Evolutionary conservation across 768 basidiomycete genomes (phyloP).

Genomic region (Antrodiella citrinella): DNA sequence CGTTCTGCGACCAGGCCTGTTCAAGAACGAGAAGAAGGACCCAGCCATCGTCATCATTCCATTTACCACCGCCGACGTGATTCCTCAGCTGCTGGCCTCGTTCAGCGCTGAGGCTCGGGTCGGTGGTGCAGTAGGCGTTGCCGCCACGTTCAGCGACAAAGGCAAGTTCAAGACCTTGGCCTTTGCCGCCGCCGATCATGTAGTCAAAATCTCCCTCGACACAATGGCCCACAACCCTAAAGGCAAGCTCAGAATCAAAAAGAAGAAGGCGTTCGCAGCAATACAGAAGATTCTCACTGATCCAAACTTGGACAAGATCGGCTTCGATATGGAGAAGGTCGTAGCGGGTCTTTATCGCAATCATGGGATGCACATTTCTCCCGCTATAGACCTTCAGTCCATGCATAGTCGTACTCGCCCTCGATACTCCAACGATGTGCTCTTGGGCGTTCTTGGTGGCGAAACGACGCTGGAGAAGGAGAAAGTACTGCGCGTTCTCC

Average conservation of each 20-base stretch:
- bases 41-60: too few relatives aligned
- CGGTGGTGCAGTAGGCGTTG: background rate
- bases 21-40: too few relatives aligned
- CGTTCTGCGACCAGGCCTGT: too few relatives aligned
- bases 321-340: constrained; percentile 40
- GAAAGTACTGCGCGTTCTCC: constrained; percentile 16
- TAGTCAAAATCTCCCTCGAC: background rate
- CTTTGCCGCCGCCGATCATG: background rate
- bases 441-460: constrained; percentile 32
- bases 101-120: too few relatives aligned
- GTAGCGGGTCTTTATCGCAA: constrained; percentile 33
- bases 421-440: constrained; percentile 20
- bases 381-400: constrained; percentile 37
- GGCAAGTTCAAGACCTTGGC: constrained; percentile 1
- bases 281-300: background rate
- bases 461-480: constrained; percentile 20
- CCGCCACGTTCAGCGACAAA: background rate
- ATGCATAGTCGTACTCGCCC: constrained; percentile 20
- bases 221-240: background rate
- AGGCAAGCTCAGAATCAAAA: background rate
- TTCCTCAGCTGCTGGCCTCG: too few relatives aligned
- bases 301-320: background rate
- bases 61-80: too few relatives aligned
- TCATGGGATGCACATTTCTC: constrained; percentile 24
- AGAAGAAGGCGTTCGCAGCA: background rate